A percentile compares a stretch with the other conserved stretches of the same genome.
These are phyloP conservation scores for Tanacetum coccineum DNA, from an alignment of 129 eudicot genomes.

Conservation along the genomic window DNA sequence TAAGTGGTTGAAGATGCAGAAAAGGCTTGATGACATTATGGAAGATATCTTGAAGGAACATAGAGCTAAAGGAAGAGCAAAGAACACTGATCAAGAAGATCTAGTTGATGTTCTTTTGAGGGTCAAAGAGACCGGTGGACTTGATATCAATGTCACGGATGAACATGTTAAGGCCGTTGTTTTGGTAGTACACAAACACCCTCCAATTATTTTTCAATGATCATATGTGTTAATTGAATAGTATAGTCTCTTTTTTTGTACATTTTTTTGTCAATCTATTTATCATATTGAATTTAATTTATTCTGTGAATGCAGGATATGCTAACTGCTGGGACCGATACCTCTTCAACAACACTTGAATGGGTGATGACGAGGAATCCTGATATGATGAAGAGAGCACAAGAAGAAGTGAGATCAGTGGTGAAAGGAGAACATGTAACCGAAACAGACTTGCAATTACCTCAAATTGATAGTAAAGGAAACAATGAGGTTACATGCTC, in stretches of 20 bases:
- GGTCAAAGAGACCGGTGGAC: slow-evolving; percentile 26
- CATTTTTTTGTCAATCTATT: not conserved
- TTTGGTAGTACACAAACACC: slow-evolving; percentile 15
- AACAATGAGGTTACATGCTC: slow-evolving; percentile 30
- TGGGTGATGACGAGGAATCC: slow-evolving; percentile 34
- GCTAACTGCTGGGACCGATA: slow-evolving; percentile 26
- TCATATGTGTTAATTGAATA: not conserved
- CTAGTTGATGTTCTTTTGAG: slow-evolving; percentile 39
- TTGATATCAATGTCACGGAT: slow-evolving; percentile 20
- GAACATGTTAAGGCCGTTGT: slow-evolving; percentile 41
- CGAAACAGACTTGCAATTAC: slow-evolving; percentile 23
- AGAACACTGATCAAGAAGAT: slow-evolving; percentile 25
- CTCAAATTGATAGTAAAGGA: slow-evolving; percentile 29
- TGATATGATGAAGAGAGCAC: slow-evolving; percentile 22
- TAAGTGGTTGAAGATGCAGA: slow-evolving; percentile 19
- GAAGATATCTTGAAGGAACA: slow-evolving; percentile 28
- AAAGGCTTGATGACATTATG: not conserved
- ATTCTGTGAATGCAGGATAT: slow-evolving; percentile 25
- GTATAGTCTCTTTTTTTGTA: not conserved
- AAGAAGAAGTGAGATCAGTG: slow-evolving; percentile 35
- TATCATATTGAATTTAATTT: not conserved
- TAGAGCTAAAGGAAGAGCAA: not conserved
- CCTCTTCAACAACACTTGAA: slow-evolving; percentile 22
- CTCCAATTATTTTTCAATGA: no score
- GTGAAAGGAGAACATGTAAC: not conserved